Evolutionary conservation across 1,284 basidiomycete species (phyloP), one percentile per base, ranked within the genome.

Genomic region (Heterobasidion annosum): DNA sequence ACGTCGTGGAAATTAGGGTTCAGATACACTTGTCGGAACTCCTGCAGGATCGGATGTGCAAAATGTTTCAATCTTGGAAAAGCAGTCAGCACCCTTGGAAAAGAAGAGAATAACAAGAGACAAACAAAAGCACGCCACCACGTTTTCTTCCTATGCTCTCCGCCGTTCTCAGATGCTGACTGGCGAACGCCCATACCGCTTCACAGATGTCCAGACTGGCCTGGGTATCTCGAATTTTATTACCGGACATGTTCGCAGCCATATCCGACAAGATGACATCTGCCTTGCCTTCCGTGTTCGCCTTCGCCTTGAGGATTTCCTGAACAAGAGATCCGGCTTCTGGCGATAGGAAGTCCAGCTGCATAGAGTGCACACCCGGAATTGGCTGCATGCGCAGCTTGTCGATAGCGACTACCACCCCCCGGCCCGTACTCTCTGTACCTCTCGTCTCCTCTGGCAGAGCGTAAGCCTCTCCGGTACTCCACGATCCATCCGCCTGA

Each of bases 201-300:
- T 76, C 66, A 63, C 81, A 85, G 34, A 91, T 81, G 44, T 80
- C 73, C 10, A 89, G 70, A 54, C 82, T 81, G 9, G 74, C 68
- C 59, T 83, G 77, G 7, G 74, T 76, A 64, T 91, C 88, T 48
- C 71, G 74, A 1, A 69, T 70, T 15, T 72, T 68, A 59, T 85
- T 82, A 8, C 88, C 88, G 3, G 84, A 77, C 50, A 78, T 69
- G 64, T 91, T 90, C 15, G 81, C 79, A 0, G 87, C 85, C 81
- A 91, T 89, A 60, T 91, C 88, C 2, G 84, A 88, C 3, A 91
- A 74, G 46, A 91, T 75, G 12, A 91, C 68, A 62, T 91, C 88
- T 8, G 78, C 82, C 68, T 77, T 78, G 16, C 74, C 76, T 10
- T 71, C 70, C 0, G 66, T 64, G 58, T 73, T 68, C 37, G 59